Evolutionary conservation across 2,329 filamentous ascomycete genomes (phyloP), one percentile per base, ranked within the genome.

Genomic region (Pseudogymnoascus sp.): DNA sequence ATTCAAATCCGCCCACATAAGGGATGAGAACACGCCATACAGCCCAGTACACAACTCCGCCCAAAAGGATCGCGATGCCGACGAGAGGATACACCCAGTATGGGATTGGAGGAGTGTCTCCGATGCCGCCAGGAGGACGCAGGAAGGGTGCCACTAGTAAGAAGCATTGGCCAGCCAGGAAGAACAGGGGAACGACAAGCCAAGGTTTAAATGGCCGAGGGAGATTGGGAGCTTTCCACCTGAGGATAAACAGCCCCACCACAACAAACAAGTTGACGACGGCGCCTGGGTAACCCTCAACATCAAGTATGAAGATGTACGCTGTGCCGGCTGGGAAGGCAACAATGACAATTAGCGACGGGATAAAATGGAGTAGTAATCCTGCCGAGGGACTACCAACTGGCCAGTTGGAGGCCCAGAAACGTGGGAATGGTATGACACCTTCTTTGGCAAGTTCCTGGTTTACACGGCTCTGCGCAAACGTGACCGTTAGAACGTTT

Each of bases 321-420:
- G 74, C 73, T 36, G 70, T 68, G 7, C 73, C 73, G 3, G 79
- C 78, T 7, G 81, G 81, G 2, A 77, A 77, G 1, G 80, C 77
- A 0, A 82, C 74, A 44, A 79, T 83, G 4, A 82, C 79, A 25
- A 87, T 73, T n/a, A 79, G 79, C 2, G 84, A 87, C 25, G 84
- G 84, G 28, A 86, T 76, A 70, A 84, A 87, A 65, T 87, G 82
- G 61, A 88, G 78, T 8, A 79, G 76, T 28, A 83, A 71, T 28
- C 73, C 73, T 25, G 73, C 69, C 11, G 64, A 62, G 6, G 73
- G 73, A 37, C 46, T 60, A 12, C 63, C 62, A 14, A 40, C 59
- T 7, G 65, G 50, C 62, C 63, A 63, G 11, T 63, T 67, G 11
- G 67, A 70, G 7, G 69, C 67, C 73, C 73, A 75, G 61, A 76